Evolutionary conservation across 768 basidiomycete genomes (phyloP).

Genomic region (Amanita muscaria): DNA sequence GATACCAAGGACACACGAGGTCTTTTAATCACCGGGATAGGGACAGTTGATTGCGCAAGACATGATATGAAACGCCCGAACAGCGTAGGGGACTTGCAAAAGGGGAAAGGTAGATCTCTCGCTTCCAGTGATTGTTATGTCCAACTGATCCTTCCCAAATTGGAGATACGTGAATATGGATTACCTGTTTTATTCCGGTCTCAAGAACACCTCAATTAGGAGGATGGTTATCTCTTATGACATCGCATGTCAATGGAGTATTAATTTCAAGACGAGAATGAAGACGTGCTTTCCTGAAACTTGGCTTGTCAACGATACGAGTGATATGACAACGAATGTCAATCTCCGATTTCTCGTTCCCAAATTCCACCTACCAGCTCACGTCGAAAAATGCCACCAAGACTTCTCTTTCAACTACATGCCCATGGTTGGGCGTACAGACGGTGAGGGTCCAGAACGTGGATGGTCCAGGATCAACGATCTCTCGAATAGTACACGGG

Average conservation of each 20-base stretch:
- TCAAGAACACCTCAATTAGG: conserved; percentile 3
- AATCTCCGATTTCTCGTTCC: conserved; percentile 15
- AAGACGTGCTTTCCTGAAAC: conserved; percentile 8
- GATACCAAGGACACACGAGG: not conserved
- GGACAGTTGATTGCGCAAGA: conserved; percentile 8
- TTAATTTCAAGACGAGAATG: conserved; percentile 14
- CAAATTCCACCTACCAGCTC: conserved; percentile 22
- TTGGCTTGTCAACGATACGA: not conserved
- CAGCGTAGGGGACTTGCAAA: not conserved
- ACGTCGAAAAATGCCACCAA: conserved; percentile 14
- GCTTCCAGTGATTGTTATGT: not conserved
- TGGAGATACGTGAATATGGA: conserved; percentile 13
- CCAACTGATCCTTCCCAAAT: no score
- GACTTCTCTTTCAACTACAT: conserved; percentile 18
- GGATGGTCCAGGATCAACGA: conserved; percentile 23
- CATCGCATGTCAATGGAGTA: conserved; percentile 24
- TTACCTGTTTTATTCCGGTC: conserved; percentile 13
- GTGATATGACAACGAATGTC: not conserved
- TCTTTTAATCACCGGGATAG: not conserved
- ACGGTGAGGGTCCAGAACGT: conserved; percentile 27
- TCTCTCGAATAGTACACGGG: conserved; percentile 18
- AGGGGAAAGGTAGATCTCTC: conserved; percentile 1
- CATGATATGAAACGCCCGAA: conserved; percentile 9
- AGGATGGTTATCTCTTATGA: conserved; percentile 19
- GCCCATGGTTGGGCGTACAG: conserved; percentile 18